These are phyloP conservation scores for Cyclocybe aegerita DNA, from an alignment of 768 basidiomycete genomes.

Conservation along the genomic window DNA sequence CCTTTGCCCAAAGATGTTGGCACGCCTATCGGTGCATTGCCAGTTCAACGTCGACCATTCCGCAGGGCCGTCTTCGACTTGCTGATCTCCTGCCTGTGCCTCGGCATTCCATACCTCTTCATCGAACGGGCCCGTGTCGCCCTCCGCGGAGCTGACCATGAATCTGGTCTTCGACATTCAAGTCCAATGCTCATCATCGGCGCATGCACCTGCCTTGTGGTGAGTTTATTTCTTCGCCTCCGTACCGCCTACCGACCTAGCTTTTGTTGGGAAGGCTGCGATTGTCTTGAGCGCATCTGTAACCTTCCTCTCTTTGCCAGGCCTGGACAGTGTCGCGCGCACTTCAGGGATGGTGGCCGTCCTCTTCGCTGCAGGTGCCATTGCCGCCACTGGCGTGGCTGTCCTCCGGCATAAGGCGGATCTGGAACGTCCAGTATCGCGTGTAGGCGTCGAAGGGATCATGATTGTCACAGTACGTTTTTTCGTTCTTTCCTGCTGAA, in stretches of 20 bases:
- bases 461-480: conserved; percentile 43
- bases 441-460: conserved; percentile 58
- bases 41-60: conserved; percentile 36
- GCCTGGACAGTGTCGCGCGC: conserved; percentile 62
- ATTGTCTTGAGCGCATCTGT: conserved; percentile 80
- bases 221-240: conserved; percentile 32
- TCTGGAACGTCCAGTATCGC: conserved; percentile 48
- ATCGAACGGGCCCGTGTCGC: conserved; percentile 45
- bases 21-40: conserved; percentile 20
- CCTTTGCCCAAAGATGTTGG: conserved; percentile 57
- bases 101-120: conserved; percentile 82
- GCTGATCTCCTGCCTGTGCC: conserved; percentile 60
- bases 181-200: conserved; percentile 64
- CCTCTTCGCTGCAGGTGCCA: conserved; percentile 65
- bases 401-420: conserved; percentile 72
- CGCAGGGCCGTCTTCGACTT: conserved; percentile 55
- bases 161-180: conserved; percentile 46
- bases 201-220: conserved; percentile 64
- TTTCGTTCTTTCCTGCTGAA: neutral
- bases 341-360: conserved; percentile 67
- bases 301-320: conserved; percentile 78
- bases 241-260: conserved; percentile 11
- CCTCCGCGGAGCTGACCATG: conserved; percentile 53
- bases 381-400: conserved; percentile 67
- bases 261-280: conserved; percentile 55